Conservation (phyloP, 768 basidiomycete species). For the Clathrus columnatus region DNA sequence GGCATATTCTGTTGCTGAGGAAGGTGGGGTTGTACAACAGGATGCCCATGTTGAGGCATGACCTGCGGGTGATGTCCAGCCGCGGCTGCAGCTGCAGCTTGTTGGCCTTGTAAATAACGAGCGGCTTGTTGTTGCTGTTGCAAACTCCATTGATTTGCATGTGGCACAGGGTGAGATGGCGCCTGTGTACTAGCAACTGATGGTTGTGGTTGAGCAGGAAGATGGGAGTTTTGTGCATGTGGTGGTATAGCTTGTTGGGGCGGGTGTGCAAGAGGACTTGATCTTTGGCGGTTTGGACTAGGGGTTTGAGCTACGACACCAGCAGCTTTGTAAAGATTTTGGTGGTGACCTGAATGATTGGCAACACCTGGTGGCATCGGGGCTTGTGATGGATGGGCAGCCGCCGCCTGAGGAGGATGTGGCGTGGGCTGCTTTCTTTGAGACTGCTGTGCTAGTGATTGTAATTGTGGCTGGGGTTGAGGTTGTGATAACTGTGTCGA, state of each 20-base stretch:
- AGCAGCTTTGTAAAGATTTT: conserved; percentile 15
- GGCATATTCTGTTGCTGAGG: conserved; percentile 13
- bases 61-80: conserved; percentile 15
- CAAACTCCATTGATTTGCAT: conserved; percentile 4
- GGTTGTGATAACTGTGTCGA: conserved; percentile 1
- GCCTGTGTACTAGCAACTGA: not conserved
- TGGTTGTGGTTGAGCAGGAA: not conserved
- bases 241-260: conserved; percentile 25
- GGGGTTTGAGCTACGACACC: conserved; percentile 6
- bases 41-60: conserved; percentile 20
- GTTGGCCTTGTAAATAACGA: conserved; percentile 3
- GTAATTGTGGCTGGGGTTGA: conserved; percentile 19
- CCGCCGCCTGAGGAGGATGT: not conserved
- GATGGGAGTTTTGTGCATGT: conserved; percentile 6
- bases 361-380: conserved; percentile 22
- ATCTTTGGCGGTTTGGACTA: conserved; percentile 23
- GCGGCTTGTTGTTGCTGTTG: not conserved
- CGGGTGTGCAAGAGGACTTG: conserved; percentile 29
- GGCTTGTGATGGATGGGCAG: conserved; percentile 7
- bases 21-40: conserved; percentile 17
- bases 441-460: conserved; percentile 17
- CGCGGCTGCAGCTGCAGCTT: not conserved
- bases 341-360: conserved; percentile 21
- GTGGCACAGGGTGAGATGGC: not conserved
- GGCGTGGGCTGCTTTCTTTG: conserved; percentile 1